Evolutionary conservation across 2,329 filamentous ascomycete genomes (phyloP).

Genomic region (Tolypocladium sp.): DNA sequence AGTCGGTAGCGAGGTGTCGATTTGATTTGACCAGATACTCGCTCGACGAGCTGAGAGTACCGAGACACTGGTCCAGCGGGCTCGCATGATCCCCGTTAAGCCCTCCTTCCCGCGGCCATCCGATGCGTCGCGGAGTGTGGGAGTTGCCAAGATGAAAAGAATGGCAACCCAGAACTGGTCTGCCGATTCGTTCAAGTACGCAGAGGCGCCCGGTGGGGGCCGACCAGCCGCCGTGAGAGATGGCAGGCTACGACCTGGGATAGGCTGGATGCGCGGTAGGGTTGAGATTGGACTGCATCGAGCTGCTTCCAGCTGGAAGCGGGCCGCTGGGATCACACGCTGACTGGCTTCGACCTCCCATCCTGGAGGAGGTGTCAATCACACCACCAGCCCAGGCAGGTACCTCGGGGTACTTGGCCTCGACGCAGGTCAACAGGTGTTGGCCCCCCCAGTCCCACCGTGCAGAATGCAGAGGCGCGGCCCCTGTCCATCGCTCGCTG

Average conservation of each 20-base stretch:
- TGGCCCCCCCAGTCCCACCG: neutral
- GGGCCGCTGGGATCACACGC: neutral
- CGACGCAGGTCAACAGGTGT: neutral
- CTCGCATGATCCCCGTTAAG: neutral
- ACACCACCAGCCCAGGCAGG: neutral
- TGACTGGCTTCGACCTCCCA: neutral
- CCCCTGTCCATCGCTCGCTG: neutral
- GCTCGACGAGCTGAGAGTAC: neutral
- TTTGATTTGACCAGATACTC: no score
- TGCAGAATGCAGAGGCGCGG: neutral
- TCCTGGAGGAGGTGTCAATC: neutral
- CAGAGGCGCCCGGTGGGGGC: neutral
- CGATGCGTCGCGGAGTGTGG: neutral
- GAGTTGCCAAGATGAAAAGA: neutral
- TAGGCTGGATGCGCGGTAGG: neutral
- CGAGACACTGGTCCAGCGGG: neutral
- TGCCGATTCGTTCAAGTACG: constrained; percentile 1
- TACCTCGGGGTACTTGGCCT: neutral
- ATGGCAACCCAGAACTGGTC: neutral
- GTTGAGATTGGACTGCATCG: neutral
- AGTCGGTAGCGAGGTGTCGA: neutral
- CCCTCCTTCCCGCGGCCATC: neutral
- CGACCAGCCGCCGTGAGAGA: constrained; percentile 1
- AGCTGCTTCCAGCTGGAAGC: neutral
- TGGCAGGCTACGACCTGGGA: neutral